Conservation (phyloP, 2,329 filamentous ascomycete genomes). For the Parastagonospora avenae region DNA sequence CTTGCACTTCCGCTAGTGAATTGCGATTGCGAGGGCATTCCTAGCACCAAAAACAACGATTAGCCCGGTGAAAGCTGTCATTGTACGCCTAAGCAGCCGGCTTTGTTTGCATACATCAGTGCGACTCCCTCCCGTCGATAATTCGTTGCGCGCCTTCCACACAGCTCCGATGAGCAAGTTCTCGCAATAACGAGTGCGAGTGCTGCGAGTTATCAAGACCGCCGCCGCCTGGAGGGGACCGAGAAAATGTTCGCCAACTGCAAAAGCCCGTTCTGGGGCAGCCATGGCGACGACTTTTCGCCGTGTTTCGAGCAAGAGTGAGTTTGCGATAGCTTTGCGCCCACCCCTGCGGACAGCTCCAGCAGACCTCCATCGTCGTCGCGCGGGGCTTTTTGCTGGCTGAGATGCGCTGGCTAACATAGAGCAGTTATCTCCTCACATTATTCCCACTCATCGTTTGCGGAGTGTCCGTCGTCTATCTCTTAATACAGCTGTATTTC, state of each 20-base stretch:
- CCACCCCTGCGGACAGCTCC: no score
- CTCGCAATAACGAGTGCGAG: slow-evolving; percentile 23
- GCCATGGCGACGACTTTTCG: slow-evolving; percentile 62
- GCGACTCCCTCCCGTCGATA: not conserved
- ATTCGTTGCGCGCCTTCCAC: not conserved
- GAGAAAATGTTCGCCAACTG: slow-evolving; percentile 61
- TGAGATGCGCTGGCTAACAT: slow-evolving; percentile 12
- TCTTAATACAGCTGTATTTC: slow-evolving; percentile 64
- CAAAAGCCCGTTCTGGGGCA: slow-evolving; percentile 62
- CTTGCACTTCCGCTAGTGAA: no score
- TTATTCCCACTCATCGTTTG: slow-evolving; percentile 77
- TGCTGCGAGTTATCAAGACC: slow-evolving; percentile 17
- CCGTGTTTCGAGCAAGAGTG: slow-evolving; percentile 70
- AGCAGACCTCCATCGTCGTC: no score
- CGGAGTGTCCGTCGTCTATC: slow-evolving; percentile 70
- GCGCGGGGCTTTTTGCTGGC: no score
- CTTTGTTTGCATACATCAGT: not conserved
- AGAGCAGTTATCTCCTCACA: slow-evolving; percentile 73
- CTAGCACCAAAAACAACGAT: no score
- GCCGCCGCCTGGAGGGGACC: slow-evolving; percentile 13
- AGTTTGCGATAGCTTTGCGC: slow-evolving; percentile 41
- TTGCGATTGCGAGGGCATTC: no score
- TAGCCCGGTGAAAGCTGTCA: no score
- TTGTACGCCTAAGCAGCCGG: not conserved
- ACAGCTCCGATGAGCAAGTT: slow-evolving; percentile 2